A percentile compares a stretch with the other conserved stretches of the same genome.
These are phyloP conservation scores for Mucor circinelloides DNA, from an alignment of 371 early-diverging fungal species.

Conservation along the genomic window DNA sequence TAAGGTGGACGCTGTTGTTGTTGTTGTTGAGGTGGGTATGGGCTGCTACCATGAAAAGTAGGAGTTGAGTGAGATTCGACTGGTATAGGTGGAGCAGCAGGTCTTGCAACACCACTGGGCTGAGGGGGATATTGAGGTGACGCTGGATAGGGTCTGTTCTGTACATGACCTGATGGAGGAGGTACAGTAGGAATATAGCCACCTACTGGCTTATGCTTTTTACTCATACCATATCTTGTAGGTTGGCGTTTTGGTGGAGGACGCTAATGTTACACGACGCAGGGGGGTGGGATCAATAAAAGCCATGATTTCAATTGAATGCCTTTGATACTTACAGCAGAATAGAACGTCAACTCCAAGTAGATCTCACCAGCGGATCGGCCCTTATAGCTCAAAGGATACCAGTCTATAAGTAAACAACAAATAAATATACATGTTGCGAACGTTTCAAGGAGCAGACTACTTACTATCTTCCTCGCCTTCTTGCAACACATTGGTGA, in stretches of 20 bases:
- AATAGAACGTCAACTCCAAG: conserved; percentile 62
- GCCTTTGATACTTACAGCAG: conserved; percentile 44
- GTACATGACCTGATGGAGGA: conserved; percentile 6
- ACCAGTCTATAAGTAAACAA: conserved; percentile 50
- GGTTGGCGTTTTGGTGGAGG: conserved; percentile 49
- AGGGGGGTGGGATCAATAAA: conserved; percentile 1
- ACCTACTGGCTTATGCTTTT: conserved; percentile 17
- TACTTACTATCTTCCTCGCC: conserved; percentile 70
- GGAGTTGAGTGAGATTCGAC: conserved; percentile 34
- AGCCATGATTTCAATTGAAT: background rate
- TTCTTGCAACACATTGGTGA: conserved; percentile 58
- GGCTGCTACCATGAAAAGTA: conserved; percentile 8
- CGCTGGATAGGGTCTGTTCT: conserved; percentile 13
- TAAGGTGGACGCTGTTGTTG: conserved; percentile 8
- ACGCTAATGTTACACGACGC: conserved; percentile 26
- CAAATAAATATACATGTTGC: background rate
- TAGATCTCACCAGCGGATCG: conserved; percentile 57
- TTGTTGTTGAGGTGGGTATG: background rate
- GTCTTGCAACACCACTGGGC: conserved; percentile 5
- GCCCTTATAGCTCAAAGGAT: conserved; percentile 53
- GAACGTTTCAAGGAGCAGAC: background rate
- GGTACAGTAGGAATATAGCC: conserved; percentile 26
- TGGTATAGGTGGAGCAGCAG: conserved; percentile 10
- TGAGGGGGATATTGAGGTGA: conserved; percentile 18
- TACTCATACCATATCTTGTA: conserved; percentile 33